A percentile compares a stretch with the other conserved stretches of the same genome.
Conservation (phyloP, 352 stramenopile species). For the Halophytophthora polymorphica region DNA sequence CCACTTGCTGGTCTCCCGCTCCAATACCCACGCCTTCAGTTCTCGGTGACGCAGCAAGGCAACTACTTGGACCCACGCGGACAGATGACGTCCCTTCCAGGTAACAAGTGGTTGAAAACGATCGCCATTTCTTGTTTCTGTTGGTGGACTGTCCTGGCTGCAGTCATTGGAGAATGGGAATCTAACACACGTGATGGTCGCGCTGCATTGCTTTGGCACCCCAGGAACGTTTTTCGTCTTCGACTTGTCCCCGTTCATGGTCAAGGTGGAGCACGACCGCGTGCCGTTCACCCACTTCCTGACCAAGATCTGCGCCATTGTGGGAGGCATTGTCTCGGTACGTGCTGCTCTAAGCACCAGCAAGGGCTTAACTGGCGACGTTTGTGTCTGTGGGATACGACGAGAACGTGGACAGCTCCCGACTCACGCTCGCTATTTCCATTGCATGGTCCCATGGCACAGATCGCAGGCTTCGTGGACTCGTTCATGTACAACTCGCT, state of each 20-base stretch:
- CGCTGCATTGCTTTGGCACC: background rate
- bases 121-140: background rate
- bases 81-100: slow-evolving; percentile 68
- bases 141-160: too few species aligned
- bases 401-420: too few species aligned
- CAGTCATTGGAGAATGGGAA: too few species aligned
- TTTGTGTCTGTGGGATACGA: background rate
- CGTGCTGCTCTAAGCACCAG: slow-evolving; percentile 11
- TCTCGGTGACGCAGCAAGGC: slow-evolving; percentile 79
- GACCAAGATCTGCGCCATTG: slow-evolving; percentile 81
- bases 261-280: slow-evolving; percentile 81
- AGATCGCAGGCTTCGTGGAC: slow-evolving; percentile 87
- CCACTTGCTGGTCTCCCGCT: background rate
- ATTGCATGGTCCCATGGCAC: background rate
- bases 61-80: slow-evolving; percentile 68
- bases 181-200: slow-evolving; percentile 1
- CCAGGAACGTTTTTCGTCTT: slow-evolving; percentile 85
- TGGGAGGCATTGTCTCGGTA: slow-evolving; percentile 82
- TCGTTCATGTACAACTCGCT: slow-evolving; percentile 87
- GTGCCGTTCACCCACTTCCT: slow-evolving; percentile 83
- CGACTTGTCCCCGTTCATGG: slow-evolving; percentile 83
- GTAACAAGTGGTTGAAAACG: slow-evolving; percentile 10
- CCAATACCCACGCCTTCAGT: slow-evolving; percentile 27
- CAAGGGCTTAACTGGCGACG: too few species aligned
- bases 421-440: background rate